phyloP scores from a whole-genome alignment of 352 stramenopile species.

The Elongisporangium anandrum region DNA sequence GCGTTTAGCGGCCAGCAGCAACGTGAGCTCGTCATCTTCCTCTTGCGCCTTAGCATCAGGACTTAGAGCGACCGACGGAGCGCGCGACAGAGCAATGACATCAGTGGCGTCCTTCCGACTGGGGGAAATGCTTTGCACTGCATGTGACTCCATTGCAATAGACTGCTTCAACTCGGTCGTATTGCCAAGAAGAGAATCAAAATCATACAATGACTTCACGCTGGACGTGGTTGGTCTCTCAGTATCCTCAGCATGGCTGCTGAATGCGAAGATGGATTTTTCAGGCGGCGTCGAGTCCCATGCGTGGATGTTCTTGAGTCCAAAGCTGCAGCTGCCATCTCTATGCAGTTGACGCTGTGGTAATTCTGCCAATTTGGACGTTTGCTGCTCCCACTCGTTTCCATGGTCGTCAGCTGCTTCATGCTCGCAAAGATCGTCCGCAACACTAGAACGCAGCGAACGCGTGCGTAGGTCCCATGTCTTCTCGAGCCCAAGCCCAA shows the following conservation, averaged over 20 bases:
- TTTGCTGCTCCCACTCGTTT: too few relatives aligned
- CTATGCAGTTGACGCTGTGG: too few relatives aligned
- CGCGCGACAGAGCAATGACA: too few relatives aligned
- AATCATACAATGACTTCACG: conserved; percentile 35
- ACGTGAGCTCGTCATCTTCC: conserved; percentile 20
- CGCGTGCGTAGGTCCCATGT: not conserved
- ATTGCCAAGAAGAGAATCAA: conserved; percentile 37
- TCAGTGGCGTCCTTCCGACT: not conserved
- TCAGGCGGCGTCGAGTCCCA: not conserved
- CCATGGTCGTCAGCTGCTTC: not conserved
- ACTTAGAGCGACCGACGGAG: not conserved
- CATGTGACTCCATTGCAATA: not conserved
- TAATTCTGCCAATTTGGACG: not conserved
- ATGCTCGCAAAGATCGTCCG: not conserved
- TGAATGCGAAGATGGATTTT: conserved; percentile 29
- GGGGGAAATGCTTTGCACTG: not conserved
- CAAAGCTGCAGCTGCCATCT: too few relatives aligned
- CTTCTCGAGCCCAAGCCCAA: not conserved
- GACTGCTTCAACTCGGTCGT: not conserved
- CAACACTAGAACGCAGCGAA: not conserved
- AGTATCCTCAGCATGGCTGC: not conserved
- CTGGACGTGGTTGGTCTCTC: not conserved
- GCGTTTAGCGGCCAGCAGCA: conserved; percentile 26
- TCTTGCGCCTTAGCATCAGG: conserved; percentile 4
- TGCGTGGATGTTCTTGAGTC: not conserved